Conservation (phyloP, 2,329 filamentous ascomycete genomes). For the Lachnellula occidentalis region DNA sequence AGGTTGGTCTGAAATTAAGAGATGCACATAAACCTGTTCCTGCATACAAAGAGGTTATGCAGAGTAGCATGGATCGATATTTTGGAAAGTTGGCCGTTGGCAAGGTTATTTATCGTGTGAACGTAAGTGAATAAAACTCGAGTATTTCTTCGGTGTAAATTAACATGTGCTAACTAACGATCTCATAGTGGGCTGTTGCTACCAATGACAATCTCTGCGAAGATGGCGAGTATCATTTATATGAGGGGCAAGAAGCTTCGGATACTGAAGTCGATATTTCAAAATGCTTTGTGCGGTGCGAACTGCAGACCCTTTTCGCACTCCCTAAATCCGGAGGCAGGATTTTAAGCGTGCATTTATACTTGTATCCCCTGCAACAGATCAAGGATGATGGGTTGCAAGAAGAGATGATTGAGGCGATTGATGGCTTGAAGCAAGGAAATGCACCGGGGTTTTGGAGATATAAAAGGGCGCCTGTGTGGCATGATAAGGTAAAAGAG, state of each 20-base stretch:
- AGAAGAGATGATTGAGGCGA: slow-evolving; percentile 45
- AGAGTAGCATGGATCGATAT: slow-evolving; percentile 53
- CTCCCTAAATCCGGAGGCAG: slow-evolving; percentile 45
- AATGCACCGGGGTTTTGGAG: slow-evolving; percentile 49
- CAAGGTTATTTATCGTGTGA: slow-evolving; percentile 46
- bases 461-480: slow-evolving; percentile 42
- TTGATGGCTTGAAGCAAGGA: slow-evolving; percentile 50
- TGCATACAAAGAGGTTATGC: slow-evolving; percentile 46
- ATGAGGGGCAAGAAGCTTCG: slow-evolving; percentile 4
- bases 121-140: slow-evolving; percentile 30
- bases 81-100: slow-evolving; percentile 47
- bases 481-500: slow-evolving; percentile 6
- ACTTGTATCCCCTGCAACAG: slow-evolving; percentile 46
- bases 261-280: slow-evolving; percentile 1
- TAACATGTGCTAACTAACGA: background rate
- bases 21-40: slow-evolving; percentile 53
- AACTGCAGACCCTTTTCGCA: slow-evolving; percentile 55
- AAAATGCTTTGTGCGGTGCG: slow-evolving; percentile 44
- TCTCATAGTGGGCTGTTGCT: slow-evolving; percentile 3
- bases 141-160: background rate
- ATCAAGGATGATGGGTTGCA: slow-evolving; percentile 49
- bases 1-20: slow-evolving; percentile 44
- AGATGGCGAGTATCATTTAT: slow-evolving; percentile 5
- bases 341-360: slow-evolving; percentile 56
- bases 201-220: slow-evolving; percentile 3